Evolutionary conservation across 352 stramenopile species (phyloP), one percentile per base, ranked within the genome.

Genomic region (Phytopythium helicoides): DNA sequence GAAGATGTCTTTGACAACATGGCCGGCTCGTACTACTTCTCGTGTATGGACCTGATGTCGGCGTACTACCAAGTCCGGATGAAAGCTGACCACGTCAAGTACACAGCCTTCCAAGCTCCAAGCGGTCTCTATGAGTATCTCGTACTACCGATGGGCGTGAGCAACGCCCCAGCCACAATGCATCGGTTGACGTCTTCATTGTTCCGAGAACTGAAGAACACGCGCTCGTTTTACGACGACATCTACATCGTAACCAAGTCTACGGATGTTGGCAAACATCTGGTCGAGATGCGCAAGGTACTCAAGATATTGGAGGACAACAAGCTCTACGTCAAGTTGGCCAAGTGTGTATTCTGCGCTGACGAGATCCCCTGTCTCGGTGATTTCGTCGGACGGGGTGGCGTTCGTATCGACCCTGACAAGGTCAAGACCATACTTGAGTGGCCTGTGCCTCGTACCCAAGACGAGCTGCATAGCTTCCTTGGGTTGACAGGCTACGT

Each of bases 1-100:
- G 51, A 69, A 46, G 46, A 61, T 15, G 48, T 64, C 22, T 53
- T 60, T 36, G 46, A 68, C 52, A 38, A 14, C 31, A 69, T 73
- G 58, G n/a, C 52, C 11, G 52, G 61, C 3, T 16, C 49, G 1
- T 49, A 39, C 15, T 62, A 57, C 11, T 71, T 68, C 34, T 62
- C 54, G 5, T 52, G 34, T 9, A 39, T 73, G 8, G 61, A 73
- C 45, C 22, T 67, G 9, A 35, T 64, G 3, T 54, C 28, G 6
- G 60, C 47, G 2, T 69, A 61, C 37, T 71, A 69, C n/a, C 66
- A 64, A 50, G 54, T 68, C 2, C 47, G 55, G 18, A 70, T 71
- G 56, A 46, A 52, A 2, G 26, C 38, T 18, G 21, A 62, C 8
- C 51, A 66, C 28, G 53, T 64, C 12, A 56, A 48, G 14, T 64